Evolutionary conservation across 108 stramenopile species (phyloP).

Genomic region (Mediolabrus comicus): DNA sequence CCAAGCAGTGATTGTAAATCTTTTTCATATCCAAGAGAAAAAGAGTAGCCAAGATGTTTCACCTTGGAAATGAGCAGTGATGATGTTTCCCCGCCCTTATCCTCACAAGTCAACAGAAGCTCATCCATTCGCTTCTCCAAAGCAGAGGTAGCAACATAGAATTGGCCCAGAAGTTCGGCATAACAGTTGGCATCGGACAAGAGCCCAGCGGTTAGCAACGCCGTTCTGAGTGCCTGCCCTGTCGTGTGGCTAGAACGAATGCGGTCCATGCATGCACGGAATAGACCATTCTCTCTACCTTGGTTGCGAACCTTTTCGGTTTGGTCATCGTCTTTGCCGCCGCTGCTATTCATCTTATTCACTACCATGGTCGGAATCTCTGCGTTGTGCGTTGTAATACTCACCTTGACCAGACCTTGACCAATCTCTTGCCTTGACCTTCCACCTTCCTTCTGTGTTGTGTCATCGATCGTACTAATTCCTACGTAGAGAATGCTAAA

Average conservation of each 20-base stretch:
- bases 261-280: constrained; percentile 50
- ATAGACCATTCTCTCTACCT: constrained; percentile 42
- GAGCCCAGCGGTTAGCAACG: constrained; percentile 35
- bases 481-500: no score
- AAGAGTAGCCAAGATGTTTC: constrained; percentile 31
- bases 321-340: constrained; percentile 4
- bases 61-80: constrained; percentile 6
- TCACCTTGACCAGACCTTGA: no score
- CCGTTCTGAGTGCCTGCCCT: constrained; percentile 41
- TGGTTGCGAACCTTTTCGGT: constrained; percentile 26
- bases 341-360: no score
- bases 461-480: no score
- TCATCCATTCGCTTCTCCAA: constrained; percentile 37
- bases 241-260: constrained; percentile 38
- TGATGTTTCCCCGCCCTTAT: no score
- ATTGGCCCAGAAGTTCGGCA: constrained; percentile 46
- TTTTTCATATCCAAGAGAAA: constrained; percentile 33
- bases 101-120: background rate
- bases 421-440: no score
- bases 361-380: no score
- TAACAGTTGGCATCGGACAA: constrained; percentile 44
- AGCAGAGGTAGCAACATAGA: constrained; percentile 41
- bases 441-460: no score
- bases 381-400: no score
- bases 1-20: constrained; percentile 35